Conservation (phyloP, 129 eudicot genomes). For the Heracleum sosnowskyi region DNA sequence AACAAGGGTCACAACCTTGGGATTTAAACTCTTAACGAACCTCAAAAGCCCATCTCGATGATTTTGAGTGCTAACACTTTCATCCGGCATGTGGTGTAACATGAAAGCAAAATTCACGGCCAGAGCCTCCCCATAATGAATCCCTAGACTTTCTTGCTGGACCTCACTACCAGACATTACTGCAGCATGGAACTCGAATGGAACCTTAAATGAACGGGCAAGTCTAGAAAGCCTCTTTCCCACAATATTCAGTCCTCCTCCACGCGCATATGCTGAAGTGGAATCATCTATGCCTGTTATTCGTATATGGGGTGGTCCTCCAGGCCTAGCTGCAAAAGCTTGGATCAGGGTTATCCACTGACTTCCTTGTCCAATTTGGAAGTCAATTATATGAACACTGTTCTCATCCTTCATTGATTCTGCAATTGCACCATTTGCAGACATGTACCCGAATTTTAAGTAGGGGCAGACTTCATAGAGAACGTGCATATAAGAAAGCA, state of each 20-base stretch:
- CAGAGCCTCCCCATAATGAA: conserved; percentile 45
- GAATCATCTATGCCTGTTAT: conserved; percentile 65
- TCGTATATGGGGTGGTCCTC: conserved; percentile 78
- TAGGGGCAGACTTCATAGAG: conserved; percentile 70
- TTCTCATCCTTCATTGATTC: conserved; percentile 70
- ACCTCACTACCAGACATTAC: conserved; percentile 28
- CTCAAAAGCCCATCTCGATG: conserved; percentile 66
- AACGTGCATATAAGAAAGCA: conserved; percentile 53
- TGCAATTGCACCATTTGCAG: conserved; percentile 82
- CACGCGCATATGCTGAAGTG: conserved; percentile 59
- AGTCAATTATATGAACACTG: conserved; percentile 66
- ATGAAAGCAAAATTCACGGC: conserved; percentile 78
- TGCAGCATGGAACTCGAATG: conserved; percentile 51
- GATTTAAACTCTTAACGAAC: conserved; percentile 51
- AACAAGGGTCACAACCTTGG: conserved; percentile 77
- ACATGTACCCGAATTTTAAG: conserved; percentile 81
- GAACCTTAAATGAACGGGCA: conserved; percentile 50
- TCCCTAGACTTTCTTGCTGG: conserved; percentile 26
- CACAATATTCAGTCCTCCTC: conserved; percentile 52
- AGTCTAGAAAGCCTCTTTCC: conserved; percentile 54
- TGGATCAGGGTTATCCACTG: conserved; percentile 80
- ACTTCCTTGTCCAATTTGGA: conserved; percentile 70
- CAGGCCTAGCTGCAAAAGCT: conserved; percentile 65
- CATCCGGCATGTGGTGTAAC: conserved; percentile 80
- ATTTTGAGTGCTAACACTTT: conserved; percentile 62